phyloP scores from a whole-genome alignment of 2,329 filamentous ascomycete species.

The Neofusicoccum sp. region DNA sequence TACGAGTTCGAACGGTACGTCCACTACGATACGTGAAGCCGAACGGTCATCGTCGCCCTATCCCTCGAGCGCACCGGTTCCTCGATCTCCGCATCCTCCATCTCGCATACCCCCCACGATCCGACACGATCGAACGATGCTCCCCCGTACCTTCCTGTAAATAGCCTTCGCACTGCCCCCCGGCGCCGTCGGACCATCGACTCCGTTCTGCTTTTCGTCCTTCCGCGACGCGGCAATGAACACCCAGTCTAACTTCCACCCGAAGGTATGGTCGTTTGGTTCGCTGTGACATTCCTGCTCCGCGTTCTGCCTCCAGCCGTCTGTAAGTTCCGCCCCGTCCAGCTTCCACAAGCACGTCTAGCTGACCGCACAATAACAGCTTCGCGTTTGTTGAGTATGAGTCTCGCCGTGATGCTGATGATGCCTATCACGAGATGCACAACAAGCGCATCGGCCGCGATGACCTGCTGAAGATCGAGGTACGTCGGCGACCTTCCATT shows the following conservation, averaged over 20 bases:
- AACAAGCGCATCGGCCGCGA: slow-evolving; percentile 97
- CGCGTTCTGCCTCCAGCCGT: slow-evolving; percentile 86
- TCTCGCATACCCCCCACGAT: slow-evolving; percentile 12
- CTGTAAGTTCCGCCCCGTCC: slow-evolving; percentile 65
- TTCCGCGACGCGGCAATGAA: slow-evolving; percentile 17
- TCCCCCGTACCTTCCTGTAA: slow-evolving; percentile 30
- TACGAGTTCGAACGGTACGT: slow-evolving; percentile 99
- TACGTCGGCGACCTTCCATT: slow-evolving; percentile 43
- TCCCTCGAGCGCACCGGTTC: slow-evolving; percentile 24
- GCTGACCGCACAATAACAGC: slow-evolving; percentile 43
- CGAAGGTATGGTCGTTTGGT: slow-evolving; percentile 92
- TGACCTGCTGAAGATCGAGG: slow-evolving; percentile 96
- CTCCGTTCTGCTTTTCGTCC: slow-evolving; percentile 22
- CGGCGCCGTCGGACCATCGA: slow-evolving; percentile 21
- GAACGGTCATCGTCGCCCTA: slow-evolving; percentile 21
- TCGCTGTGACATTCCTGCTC: slow-evolving; percentile 96
- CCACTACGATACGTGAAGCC: slow-evolving; percentile 48
- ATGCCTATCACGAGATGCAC: slow-evolving; percentile 99
- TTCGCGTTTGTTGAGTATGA: slow-evolving; percentile 99
- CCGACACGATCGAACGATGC: slow-evolving; percentile 35
- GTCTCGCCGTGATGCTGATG: slow-evolving; percentile 94
- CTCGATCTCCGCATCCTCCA: slow-evolving; percentile 34
- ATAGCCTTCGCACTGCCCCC: slow-evolving; percentile 21
- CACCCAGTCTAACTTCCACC: slow-evolving; percentile 46
- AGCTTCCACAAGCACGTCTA: slow-evolving; percentile 13